A percentile compares a stretch with the other conserved stretches of the same genome.
These are phyloP conservation scores for Deinandra increscens DNA, from an alignment of 129 eudicot species.

Conservation along the genomic window DNA sequence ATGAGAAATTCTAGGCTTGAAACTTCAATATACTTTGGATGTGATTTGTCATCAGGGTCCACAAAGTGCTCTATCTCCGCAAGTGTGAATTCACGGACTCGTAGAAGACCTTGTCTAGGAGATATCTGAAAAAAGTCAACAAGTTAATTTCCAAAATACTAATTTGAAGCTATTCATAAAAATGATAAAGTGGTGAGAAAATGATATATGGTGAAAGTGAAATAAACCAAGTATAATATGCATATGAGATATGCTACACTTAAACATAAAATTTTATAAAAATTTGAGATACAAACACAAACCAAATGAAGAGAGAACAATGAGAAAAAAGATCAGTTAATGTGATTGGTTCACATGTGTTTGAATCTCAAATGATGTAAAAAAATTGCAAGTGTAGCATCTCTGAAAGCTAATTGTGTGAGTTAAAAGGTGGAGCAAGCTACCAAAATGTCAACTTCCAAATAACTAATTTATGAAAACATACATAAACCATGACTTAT, in stretches of 20 bases:
- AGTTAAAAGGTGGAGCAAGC: background rate
- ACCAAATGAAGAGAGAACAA: background rate
- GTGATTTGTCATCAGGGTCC: conserved; percentile 62
- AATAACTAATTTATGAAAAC: background rate
- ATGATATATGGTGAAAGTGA: background rate
- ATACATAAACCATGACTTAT: conserved; percentile 1
- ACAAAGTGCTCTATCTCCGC: conserved; percentile 71
- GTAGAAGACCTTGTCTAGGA: conserved; percentile 62
- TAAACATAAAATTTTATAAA: background rate
- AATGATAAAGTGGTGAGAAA: background rate
- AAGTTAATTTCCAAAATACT: conserved; percentile 8
- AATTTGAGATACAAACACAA: background rate
- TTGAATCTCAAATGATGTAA: background rate
- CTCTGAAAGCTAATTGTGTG: background rate
- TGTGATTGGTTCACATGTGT: background rate
- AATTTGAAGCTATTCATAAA: background rate
- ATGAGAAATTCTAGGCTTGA: conserved; percentile 51
- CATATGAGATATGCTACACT: background rate
- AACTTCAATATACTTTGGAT: conserved; percentile 61
- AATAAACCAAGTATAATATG: background rate
- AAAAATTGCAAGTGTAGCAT: background rate
- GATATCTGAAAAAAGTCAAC: conserved; percentile 42
- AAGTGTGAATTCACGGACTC: conserved; percentile 71
- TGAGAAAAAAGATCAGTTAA: background rate
- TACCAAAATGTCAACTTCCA: background rate